Evolutionary conservation across 2,329 filamentous ascomycete species (phyloP).

Genomic region (Colletotrichum sp.): DNA sequence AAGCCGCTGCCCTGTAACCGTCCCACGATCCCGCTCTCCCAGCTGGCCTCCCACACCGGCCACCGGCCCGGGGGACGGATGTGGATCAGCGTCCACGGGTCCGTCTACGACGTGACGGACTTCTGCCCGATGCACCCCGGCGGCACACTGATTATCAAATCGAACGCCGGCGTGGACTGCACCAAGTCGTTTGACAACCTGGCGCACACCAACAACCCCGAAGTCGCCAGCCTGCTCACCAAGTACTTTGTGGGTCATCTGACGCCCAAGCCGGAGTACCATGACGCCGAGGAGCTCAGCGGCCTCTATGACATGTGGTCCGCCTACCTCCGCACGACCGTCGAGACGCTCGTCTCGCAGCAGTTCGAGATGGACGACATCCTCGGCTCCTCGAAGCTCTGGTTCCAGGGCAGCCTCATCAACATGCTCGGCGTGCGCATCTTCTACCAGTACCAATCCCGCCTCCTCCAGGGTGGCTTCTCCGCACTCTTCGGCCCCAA

Average conservation of each 20-base stretch:
- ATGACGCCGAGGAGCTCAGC: conserved; percentile 44
- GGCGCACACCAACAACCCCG: conserved; percentile 59
- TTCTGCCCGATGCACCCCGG: conserved; percentile 60
- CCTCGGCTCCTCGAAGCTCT: conserved; percentile 48
- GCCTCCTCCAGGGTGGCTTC: conserved; percentile 56
- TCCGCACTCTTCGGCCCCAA: conserved; percentile 55
- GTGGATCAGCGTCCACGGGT: conserved; percentile 59
- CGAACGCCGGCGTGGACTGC: conserved; percentile 59
- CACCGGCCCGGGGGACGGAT: conserved; percentile 50
- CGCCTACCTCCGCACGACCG: conserved; percentile 51
- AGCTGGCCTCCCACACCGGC: conserved; percentile 55
- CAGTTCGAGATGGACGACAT: conserved; percentile 60
- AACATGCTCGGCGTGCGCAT: conserved; percentile 55
- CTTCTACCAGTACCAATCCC: conserved; percentile 58
- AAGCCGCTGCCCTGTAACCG: conserved; percentile 55
- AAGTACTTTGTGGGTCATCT: conserved; percentile 60
- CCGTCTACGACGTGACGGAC: conserved; percentile 58
- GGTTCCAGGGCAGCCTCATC: conserved; percentile 50
- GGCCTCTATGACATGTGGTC: conserved; percentile 55
- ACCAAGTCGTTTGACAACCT: conserved; percentile 58
- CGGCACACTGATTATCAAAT: conserved; percentile 57
- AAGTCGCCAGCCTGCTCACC: conserved; percentile 56
- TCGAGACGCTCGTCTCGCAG: conserved; percentile 57
- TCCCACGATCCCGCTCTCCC: conserved; percentile 53
- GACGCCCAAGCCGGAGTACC: conserved; percentile 51